phyloP scores from a whole-genome alignment of 1,284 basidiomycete genomes.

The Ganoderma multipileum region DNA sequence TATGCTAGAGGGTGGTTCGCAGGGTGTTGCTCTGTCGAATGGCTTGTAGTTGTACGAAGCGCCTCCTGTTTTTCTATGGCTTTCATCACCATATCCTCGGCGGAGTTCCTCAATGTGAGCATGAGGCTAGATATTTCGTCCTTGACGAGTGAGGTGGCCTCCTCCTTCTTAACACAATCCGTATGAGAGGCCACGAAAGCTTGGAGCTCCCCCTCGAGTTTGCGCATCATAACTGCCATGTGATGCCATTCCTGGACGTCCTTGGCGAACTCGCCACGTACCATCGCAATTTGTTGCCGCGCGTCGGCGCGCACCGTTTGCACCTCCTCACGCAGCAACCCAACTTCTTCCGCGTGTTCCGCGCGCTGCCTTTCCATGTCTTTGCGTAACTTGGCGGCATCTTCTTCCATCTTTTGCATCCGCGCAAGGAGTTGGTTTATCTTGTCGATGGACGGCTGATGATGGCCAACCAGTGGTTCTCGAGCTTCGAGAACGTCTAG shows the following conservation, averaged over 20 bases:
- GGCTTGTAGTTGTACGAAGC: neutral
- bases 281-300: neutral
- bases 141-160: neutral
- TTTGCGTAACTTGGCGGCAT: neutral
- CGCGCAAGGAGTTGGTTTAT: neutral
- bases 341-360: neutral
- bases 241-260: slow-evolving; percentile 6
- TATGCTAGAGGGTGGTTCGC: neutral
- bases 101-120: neutral
- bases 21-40: neutral
- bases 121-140: neutral
- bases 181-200: neutral
- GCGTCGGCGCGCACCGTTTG: neutral
- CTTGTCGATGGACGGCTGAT: neutral
- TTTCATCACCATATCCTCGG: neutral
- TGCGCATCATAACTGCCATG: neutral
- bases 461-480: neutral
- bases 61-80: neutral
- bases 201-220: neutral
- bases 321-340: neutral
- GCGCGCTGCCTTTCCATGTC: slow-evolving; percentile 4
- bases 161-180: neutral
- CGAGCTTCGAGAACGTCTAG: neutral
- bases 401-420: neutral
- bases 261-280: neutral